These are phyloP conservation scores for Dacryopinax primogenitus DNA, from an alignment of 768 basidiomycete genomes.

Conservation along the genomic window DNA sequence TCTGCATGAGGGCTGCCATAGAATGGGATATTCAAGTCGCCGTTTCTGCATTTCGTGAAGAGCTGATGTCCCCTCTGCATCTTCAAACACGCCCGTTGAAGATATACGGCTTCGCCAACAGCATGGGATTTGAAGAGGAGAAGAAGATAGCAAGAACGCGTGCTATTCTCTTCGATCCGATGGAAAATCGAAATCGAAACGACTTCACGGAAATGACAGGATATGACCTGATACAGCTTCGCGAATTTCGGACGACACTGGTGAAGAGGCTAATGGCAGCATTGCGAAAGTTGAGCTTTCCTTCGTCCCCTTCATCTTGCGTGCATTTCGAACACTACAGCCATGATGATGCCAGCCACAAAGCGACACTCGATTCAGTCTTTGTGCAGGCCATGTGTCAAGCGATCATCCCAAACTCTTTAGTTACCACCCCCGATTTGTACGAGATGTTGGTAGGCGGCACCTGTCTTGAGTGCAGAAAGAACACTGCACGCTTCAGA, in stretches of 20 bases:
- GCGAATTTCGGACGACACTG: background rate
- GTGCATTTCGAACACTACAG: background rate
- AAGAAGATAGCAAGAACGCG: background rate
- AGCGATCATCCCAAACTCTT: background rate
- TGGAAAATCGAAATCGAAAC: background rate
- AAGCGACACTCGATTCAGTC: background rate
- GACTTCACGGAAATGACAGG: background rate
- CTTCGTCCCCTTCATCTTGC: background rate
- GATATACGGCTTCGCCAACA: background rate
- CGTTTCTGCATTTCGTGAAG: background rate
- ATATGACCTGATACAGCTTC: background rate
- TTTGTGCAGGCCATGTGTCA: background rate
- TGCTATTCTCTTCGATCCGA: background rate
- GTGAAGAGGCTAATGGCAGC: background rate
- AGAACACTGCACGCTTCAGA: background rate
- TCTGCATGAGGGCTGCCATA: background rate
- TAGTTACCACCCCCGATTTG: background rate
- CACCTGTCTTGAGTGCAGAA: background rate
- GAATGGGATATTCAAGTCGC: background rate
- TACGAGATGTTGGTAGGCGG: background rate
- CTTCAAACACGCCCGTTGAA: background rate
- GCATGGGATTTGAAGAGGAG: background rate
- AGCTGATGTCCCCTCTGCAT: background rate
- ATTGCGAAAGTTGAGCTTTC: background rate
- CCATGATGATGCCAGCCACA: background rate